phyloP scores from a whole-genome alignment of 2,329 filamentous ascomycete genomes.

The Cytospora schulzeri region DNA sequence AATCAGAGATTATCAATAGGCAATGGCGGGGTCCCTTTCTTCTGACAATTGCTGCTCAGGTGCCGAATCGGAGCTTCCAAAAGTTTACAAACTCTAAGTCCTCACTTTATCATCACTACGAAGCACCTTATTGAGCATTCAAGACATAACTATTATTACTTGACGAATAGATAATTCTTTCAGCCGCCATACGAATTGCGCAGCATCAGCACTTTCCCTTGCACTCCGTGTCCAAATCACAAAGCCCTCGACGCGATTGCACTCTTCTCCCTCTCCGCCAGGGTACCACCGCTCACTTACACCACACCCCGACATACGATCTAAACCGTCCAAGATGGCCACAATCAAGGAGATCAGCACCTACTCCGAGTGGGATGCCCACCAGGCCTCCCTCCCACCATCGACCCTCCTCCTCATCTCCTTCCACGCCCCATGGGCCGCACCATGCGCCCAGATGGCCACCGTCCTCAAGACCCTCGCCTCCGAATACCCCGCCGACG shows the following conservation, averaged over 20 bases:
- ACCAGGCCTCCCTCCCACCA: constrained; percentile 66
- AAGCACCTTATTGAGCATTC: background rate
- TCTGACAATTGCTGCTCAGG: background rate
- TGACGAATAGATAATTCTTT: background rate
- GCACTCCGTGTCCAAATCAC: background rate
- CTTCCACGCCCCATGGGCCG: constrained; percentile 96
- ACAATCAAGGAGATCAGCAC: constrained; percentile 76
- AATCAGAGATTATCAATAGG: constrained; percentile 30
- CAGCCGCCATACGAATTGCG: background rate
- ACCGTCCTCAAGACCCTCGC: constrained; percentile 84
- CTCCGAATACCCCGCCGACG: constrained; percentile 74
- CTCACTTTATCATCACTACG: background rate
- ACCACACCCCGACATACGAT: background rate
- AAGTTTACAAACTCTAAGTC: background rate
- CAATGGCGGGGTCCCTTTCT: constrained; percentile 29
- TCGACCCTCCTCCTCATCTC: constrained; percentile 81
- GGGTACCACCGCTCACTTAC: background rate
- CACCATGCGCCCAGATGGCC: constrained; percentile 92
- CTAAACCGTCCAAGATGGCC: constrained; percentile 57
- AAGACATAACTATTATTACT: background rate
- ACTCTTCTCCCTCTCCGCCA: background rate
- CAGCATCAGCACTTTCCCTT: background rate
- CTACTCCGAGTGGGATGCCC: constrained; percentile 71
- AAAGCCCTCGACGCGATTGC: background rate
- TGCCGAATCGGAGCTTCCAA: constrained; percentile 20